Conservation (phyloP, 768 basidiomycete species). For the Gloeopeniophorella convolvens region DNA sequence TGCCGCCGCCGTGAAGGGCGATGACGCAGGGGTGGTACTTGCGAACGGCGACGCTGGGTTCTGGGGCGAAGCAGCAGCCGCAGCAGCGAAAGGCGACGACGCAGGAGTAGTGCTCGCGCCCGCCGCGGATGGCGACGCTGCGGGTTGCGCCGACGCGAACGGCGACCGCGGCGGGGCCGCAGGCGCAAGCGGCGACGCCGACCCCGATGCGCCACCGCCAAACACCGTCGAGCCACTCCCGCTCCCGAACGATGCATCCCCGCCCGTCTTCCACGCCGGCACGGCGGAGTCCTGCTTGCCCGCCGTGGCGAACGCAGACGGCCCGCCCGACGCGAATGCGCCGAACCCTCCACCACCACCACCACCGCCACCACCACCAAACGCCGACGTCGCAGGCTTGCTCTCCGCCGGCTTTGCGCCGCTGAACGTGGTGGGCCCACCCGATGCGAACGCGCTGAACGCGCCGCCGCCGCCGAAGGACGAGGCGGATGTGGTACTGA, state of each 20-base stretch:
- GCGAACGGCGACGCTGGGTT: background rate
- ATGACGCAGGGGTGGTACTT: background rate
- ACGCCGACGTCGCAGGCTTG: background rate
- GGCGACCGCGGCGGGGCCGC: conserved; percentile 3
- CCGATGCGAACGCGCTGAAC: conserved; percentile 26
- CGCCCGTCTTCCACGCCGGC: conserved; percentile 17
- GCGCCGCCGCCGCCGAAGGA: conserved; percentile 19
- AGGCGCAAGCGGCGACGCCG: background rate
- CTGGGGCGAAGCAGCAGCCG: background rate
- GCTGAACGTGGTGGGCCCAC: conserved; percentile 20
- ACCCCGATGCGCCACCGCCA: conserved; percentile 1
- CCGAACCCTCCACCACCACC: conserved; percentile 30
- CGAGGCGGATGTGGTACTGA: conserved; percentile 12
- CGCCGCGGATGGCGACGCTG: too few relatives aligned
- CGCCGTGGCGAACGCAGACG: conserved; percentile 7
- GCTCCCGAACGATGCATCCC: conserved; percentile 6
- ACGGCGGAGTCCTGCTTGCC: background rate
- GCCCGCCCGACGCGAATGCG: conserved; percentile 23
- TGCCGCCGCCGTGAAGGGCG: conserved; percentile 1
- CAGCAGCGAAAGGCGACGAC: conserved; percentile 9
- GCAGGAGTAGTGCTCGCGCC: conserved; percentile 16
- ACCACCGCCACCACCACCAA: too few relatives aligned
- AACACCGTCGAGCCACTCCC: conserved; percentile 7
- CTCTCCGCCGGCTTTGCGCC: conserved; percentile 9
- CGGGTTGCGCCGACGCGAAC: conserved; percentile 2